These are phyloP conservation scores for Acidomyces sp. DNA, from an alignment of 495 filamentous ascomycete species.

Conservation along the genomic window DNA sequence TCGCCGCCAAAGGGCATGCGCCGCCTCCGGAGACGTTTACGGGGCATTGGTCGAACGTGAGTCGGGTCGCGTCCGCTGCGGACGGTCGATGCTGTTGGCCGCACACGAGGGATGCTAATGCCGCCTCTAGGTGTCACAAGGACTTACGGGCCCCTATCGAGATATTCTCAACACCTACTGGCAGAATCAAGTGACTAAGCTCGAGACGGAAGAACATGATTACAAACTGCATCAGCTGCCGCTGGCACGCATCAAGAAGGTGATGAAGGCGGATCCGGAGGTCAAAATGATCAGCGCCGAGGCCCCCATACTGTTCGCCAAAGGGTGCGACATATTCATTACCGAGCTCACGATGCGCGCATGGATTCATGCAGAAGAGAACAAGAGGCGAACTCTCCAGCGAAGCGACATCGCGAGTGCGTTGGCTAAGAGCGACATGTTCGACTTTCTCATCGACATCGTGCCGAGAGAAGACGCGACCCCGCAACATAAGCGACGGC, in stretches of 20 bases:
- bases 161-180: slow-evolving; percentile 97
- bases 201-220: slow-evolving; percentile 90
- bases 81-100: not conserved
- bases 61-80: slow-evolving; percentile 15
- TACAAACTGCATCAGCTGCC: slow-evolving; percentile 96
- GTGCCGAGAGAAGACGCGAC: slow-evolving; percentile 90
- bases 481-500: slow-evolving; percentile 62
- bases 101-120: not conserved
- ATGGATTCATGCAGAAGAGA: slow-evolving; percentile 99
- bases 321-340: slow-evolving; percentile 99
- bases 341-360: slow-evolving; percentile 98
- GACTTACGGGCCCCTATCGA: slow-evolving; percentile 80
- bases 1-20: slow-evolving; percentile 57
- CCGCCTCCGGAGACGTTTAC: slow-evolving; percentile 79
- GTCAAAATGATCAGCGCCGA: slow-evolving; percentile 99
- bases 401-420: slow-evolving; percentile 92
- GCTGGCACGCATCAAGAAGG: slow-evolving; percentile 94
- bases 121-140: slow-evolving; percentile 70
- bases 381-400: slow-evolving; percentile 91
- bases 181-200: slow-evolving; percentile 91
- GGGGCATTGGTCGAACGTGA: slow-evolving; percentile 89
- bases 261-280: slow-evolving; percentile 98
- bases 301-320: slow-evolving; percentile 93
- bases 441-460: slow-evolving; percentile 98
- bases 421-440: slow-evolving; percentile 96